phyloP scores from a whole-genome alignment of 495 filamentous ascomycete species.

The Aspergillus sclerotiicarbonarius region DNA sequence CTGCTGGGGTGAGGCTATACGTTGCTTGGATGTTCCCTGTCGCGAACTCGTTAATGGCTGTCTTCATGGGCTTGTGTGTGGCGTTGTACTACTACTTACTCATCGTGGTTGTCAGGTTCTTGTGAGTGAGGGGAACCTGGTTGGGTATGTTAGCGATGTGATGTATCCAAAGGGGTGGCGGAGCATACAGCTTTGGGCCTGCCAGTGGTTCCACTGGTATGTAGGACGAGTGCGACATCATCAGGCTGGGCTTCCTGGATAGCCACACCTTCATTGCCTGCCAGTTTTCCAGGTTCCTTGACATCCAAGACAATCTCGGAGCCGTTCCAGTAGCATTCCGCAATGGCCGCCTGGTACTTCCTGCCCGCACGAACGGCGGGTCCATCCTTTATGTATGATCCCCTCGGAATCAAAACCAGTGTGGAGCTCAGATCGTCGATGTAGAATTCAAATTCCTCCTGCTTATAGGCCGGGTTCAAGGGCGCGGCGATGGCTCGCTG shows the following conservation, averaged over 20 bases:
- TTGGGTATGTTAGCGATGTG: background rate
- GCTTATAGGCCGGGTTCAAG: conserved; percentile 79
- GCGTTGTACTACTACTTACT: conserved; percentile 37
- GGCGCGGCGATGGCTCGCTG: conserved; percentile 79
- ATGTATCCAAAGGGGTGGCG: background rate
- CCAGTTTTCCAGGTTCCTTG: conserved; percentile 67
- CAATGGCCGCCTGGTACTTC: conserved; percentile 73
- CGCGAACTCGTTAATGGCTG: background rate
- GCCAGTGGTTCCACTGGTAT: conserved; percentile 79
- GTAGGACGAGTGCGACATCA: conserved; percentile 69
- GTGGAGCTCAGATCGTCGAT: conserved; percentile 79
- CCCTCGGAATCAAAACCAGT: conserved; percentile 68
- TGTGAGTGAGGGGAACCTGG: conserved; percentile 72
- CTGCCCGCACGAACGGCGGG: conserved; percentile 70
- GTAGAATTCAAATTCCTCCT: conserved; percentile 86
- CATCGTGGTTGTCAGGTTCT: conserved; percentile 74
- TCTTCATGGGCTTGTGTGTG: background rate
- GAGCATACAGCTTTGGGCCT: conserved; percentile 68
- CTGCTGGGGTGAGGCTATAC: conserved; percentile 62
- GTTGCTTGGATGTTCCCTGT: conserved; percentile 70
- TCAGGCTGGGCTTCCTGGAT: conserved; percentile 59
- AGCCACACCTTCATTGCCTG: conserved; percentile 44
- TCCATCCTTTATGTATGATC: conserved; percentile 58
- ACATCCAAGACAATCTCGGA: conserved; percentile 69
- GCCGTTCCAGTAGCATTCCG: conserved; percentile 75